These are phyloP conservation scores for Hemileia vastatrix DNA, from an alignment of 1,284 basidiomycete genomes.

Conservation along the genomic window DNA sequence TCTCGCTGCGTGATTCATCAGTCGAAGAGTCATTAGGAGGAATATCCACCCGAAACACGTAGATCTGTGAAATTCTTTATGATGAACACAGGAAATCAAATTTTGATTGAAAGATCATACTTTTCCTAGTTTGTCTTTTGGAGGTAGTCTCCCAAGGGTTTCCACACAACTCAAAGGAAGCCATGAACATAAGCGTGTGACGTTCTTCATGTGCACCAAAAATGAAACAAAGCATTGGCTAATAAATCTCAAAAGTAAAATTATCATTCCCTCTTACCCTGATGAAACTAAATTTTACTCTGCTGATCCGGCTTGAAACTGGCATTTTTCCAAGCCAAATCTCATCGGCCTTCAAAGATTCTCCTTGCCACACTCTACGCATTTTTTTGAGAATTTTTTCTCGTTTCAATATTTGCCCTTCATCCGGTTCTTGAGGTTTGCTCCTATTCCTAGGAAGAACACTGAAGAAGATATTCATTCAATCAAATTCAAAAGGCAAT, in stretches of 20 bases:
- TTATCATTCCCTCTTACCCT: no score
- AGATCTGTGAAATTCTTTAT: no score
- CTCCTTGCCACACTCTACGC: constrained; percentile 4
- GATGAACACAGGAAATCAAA: no score
- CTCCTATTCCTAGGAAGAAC: constrained; percentile 9
- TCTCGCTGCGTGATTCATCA: no score
- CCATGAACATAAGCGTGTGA: no score
- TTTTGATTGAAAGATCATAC: no score
- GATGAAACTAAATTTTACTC: constrained; percentile 1
- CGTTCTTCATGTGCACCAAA: no score
- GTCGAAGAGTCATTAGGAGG: no score
- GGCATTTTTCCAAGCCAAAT: constrained; percentile 12
- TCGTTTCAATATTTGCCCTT: constrained; percentile 16
- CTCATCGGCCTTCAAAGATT: constrained; percentile 12
- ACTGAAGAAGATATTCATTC: neutral
- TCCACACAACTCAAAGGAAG: constrained; percentile 19
- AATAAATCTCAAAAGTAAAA: no score
- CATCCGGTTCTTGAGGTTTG: constrained; percentile 1
- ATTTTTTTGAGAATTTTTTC: constrained; percentile 18
- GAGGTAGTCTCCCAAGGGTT: constrained; percentile 17
- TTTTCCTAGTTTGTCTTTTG: constrained; percentile 13
- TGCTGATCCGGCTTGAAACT: neutral
- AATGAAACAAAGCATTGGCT: no score
- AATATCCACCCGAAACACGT: no score
- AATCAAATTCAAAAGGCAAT: neutral